Conservation (phyloP, 805 yeast species). For the Saturnispora sekii region DNA sequence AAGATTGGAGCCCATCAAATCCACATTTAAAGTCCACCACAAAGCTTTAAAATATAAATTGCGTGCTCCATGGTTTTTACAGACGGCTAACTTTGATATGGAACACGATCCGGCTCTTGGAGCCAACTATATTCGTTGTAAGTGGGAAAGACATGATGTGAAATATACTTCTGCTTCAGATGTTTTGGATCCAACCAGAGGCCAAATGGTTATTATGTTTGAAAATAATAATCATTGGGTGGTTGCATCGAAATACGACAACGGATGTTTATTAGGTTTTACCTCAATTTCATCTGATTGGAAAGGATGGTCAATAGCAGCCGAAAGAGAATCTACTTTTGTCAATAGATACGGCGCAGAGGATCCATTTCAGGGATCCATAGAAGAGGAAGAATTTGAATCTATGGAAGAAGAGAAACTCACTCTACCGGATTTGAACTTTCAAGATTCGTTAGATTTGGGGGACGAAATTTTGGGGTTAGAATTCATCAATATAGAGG, state of each 20-base stretch:
- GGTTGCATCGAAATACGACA: neutral
- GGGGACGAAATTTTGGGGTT: constrained; percentile 6
- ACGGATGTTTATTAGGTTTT: constrained; percentile 1
- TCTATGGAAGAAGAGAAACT: neutral
- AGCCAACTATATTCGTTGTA: neutral
- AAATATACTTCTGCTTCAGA: neutral
- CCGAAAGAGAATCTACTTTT: neutral
- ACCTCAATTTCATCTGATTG: neutral
- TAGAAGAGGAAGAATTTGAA: constrained; percentile 5
- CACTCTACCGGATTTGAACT: neutral
- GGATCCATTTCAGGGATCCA: neutral
- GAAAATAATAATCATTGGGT: neutral
- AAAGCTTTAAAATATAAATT: neutral
- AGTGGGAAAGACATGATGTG: neutral
- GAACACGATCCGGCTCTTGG: constrained; percentile 1
- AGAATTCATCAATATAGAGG: neutral
- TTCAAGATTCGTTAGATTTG: neutral
- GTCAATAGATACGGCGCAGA: neutral
- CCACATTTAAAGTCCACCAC: constrained; percentile 1
- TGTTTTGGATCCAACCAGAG: constrained; percentile 5
- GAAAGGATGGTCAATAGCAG: constrained; percentile 4
- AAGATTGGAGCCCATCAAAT: constrained; percentile 3
- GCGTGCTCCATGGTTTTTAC: neutral
- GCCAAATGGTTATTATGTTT: neutral
- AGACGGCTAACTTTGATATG: neutral